phyloP scores from a whole-genome alignment of 208 protist genomes.

The Leishmania arabica region DNA sequence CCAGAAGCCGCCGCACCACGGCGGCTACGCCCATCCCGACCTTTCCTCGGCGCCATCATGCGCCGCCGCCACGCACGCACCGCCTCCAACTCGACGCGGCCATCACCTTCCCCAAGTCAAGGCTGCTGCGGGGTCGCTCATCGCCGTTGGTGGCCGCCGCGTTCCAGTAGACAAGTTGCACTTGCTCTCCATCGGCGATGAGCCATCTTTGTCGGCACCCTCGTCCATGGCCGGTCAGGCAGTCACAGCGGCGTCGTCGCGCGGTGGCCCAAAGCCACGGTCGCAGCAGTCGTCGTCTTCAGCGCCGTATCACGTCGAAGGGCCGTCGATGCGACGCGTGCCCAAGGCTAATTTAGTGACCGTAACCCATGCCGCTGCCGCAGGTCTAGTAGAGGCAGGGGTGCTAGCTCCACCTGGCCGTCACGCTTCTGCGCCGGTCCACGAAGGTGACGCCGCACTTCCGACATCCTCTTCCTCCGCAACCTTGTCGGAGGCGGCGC shows the following conservation, averaged over 20 bases:
- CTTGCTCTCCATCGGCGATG: constrained; percentile 45
- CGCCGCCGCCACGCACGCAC: constrained; percentile 5
- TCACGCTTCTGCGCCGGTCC: neutral
- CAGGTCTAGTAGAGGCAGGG: neutral
- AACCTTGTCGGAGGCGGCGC: neutral
- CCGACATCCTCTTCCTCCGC: constrained; percentile 4
- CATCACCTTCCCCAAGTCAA: constrained; percentile 40
- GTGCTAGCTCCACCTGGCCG: neutral
- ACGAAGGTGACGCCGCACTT: neutral
- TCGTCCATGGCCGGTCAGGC: neutral
- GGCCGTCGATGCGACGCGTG: constrained; percentile 50
- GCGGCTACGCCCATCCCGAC: neutral
- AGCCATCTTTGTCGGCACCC: neutral
- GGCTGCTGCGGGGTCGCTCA: constrained; percentile 47
- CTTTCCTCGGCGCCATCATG: neutral
- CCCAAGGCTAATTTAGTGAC: constrained; percentile 32
- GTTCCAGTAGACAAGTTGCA: constrained; percentile 80
- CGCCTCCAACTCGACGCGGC: constrained; percentile 19
- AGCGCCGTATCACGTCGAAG: constrained; percentile 24
- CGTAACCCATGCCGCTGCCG: constrained; percentile 14
- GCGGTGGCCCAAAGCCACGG: neutral
- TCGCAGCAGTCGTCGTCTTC: neutral
- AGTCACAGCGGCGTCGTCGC: neutral
- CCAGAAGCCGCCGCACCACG: neutral
- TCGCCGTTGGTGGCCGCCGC: constrained; percentile 77